Evolutionary conservation across 257 asterid genomes (phyloP).

Genomic region (Cruciata laevipes): DNA sequence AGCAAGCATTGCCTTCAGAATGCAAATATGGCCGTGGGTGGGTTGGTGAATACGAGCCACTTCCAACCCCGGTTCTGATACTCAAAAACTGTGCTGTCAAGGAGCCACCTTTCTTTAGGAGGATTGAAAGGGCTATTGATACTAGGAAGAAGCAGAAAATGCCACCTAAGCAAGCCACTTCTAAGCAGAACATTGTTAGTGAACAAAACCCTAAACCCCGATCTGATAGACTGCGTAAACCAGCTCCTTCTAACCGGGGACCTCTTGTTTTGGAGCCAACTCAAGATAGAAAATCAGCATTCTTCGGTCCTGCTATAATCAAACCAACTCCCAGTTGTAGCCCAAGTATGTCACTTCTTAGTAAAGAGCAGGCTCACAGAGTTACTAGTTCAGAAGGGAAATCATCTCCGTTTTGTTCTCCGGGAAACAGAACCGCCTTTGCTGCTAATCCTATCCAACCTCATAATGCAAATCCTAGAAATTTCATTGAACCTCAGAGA

Average conservation of each 20-base stretch:
- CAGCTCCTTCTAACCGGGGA: slow-evolving; percentile 17
- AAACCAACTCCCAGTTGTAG: slow-evolving; percentile 31
- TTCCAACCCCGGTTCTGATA: slow-evolving; percentile 68
- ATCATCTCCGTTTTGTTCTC: slow-evolving; percentile 40
- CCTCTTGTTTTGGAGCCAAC: slow-evolving; percentile 25
- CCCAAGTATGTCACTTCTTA: slow-evolving; percentile 22
- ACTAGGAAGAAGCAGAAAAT: slow-evolving; percentile 30
- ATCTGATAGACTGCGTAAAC: slow-evolving; percentile 7
- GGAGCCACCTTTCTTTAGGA: slow-evolving; percentile 58
- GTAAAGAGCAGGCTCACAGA: slow-evolving; percentile 34
- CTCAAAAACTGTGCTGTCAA: slow-evolving; percentile 48
- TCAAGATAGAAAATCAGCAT: slow-evolving; percentile 34
- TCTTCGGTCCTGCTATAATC: slow-evolving; percentile 36
- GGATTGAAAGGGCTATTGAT: slow-evolving; percentile 26
- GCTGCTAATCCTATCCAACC: slow-evolving; percentile 38
- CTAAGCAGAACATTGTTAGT: slow-evolving; percentile 25
- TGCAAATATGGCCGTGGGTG: slow-evolving; percentile 87
- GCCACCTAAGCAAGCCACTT: slow-evolving; percentile 20
- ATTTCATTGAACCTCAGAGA: slow-evolving; percentile 38
- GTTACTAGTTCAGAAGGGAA: slow-evolving; percentile 36
- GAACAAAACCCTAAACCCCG: not conserved
- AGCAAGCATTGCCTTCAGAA: slow-evolving; percentile 81
- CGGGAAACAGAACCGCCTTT: slow-evolving; percentile 31
- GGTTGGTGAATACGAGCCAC: slow-evolving; percentile 98
- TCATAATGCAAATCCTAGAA: slow-evolving; percentile 41